Conservation (phyloP, 139 green algal species). For the Bryopsis sp. region DNA sequence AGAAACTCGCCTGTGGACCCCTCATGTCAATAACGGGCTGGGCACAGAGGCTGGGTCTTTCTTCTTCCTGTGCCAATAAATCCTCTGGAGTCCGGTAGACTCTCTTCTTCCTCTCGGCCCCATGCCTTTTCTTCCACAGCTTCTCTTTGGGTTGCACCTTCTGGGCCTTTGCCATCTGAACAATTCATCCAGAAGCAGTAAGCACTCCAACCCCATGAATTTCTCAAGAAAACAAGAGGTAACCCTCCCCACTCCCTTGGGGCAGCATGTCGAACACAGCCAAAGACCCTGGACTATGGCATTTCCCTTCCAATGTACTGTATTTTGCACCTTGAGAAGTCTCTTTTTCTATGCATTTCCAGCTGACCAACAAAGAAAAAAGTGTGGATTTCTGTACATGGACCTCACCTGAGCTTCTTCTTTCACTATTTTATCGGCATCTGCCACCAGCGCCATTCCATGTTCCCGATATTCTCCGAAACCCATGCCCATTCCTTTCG, state of each 20-base stretch:
- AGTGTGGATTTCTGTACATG: too few relatives aligned
- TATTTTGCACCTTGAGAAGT: too few relatives aligned
- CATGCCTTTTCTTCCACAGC: conserved; percentile 58
- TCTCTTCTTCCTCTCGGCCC: conserved; percentile 39
- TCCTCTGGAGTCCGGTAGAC: conserved; percentile 73
- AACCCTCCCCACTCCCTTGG: too few relatives aligned
- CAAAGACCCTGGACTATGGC: too few relatives aligned
- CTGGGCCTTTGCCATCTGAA: neutral
- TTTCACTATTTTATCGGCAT: neutral
- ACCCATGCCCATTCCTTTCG: conserved; percentile 94
- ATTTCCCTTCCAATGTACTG: too few relatives aligned
- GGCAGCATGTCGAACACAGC: too few relatives aligned
- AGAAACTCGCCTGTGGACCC: conserved; percentile 48
- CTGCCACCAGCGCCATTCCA: conserved; percentile 29
- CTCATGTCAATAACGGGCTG: conserved; percentile 89
- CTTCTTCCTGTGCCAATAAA: conserved; percentile 49
- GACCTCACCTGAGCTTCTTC: neutral
- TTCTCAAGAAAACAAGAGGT: too few relatives aligned
- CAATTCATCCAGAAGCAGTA: too few relatives aligned
- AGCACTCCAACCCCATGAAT: too few relatives aligned
- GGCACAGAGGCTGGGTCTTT: conserved; percentile 18
- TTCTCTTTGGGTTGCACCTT: conserved; percentile 13
- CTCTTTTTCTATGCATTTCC: conserved; percentile 7
- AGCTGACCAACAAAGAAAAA: too few relatives aligned
- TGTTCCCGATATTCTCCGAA: conserved; percentile 56